Percentiles rank a stretch among this genome's conserved stretches.
Evolutionary conservation across 2,329 filamentous ascomycete genomes (phyloP).

Genomic region (Fusarium sarcochroum): DNA sequence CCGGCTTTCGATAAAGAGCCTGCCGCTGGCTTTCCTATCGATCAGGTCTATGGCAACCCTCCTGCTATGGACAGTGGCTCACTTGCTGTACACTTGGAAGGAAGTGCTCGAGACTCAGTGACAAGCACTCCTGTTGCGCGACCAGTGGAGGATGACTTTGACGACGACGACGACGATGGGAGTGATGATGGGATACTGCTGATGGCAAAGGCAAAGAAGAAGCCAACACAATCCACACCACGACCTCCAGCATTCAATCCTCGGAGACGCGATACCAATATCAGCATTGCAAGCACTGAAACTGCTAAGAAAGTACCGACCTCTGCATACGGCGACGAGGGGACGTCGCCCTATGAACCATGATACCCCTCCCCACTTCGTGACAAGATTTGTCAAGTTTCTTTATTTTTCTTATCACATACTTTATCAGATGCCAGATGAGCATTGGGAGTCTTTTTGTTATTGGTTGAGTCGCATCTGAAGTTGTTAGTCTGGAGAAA

Average conservation of each 20-base stretch:
- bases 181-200: slow-evolving; percentile 69
- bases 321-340: slow-evolving; percentile 54
- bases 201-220: slow-evolving; percentile 68
- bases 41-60: slow-evolving; percentile 54
- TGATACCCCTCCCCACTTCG: slow-evolving; percentile 44
- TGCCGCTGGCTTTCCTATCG: slow-evolving; percentile 62
- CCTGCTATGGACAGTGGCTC: slow-evolving; percentile 53
- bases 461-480: slow-evolving; percentile 34
- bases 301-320: slow-evolving; percentile 70
- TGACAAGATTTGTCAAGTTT: slow-evolving; percentile 32
- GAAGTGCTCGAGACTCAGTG: slow-evolving; percentile 39
- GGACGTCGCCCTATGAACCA: slow-evolving; percentile 45
- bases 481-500: slow-evolving; percentile 35
- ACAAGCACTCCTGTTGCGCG: slow-evolving; percentile 48
- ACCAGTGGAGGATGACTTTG: slow-evolving; percentile 59
- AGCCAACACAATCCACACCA: slow-evolving; percentile 46
- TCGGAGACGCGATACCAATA: slow-evolving; percentile 70
- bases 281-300: slow-evolving; percentile 72
- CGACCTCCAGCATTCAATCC: slow-evolving; percentile 54
- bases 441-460: slow-evolving; percentile 33
- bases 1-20: slow-evolving; percentile 65
- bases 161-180: slow-evolving; percentile 63
- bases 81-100: slow-evolving; percentile 49
- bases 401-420: slow-evolving; percentile 34
- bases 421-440: slow-evolving; percentile 35